phyloP scores from a whole-genome alignment of 164 flowering plant genomes.

The Stephania japonica region DNA sequence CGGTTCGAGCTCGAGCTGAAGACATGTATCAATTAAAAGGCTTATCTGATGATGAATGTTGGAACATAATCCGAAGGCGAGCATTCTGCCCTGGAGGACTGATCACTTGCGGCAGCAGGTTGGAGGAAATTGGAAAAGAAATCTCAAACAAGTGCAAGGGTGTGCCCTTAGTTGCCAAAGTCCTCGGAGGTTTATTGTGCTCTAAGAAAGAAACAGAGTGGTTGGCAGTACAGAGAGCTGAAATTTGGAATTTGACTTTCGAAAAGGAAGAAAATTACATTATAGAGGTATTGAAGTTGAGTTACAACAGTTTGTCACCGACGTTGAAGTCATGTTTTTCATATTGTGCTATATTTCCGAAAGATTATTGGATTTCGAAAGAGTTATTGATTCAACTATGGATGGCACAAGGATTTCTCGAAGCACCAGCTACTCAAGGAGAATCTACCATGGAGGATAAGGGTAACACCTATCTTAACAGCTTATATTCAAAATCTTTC shows the following conservation, averaged over 20 bases:
- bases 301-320: neutral
- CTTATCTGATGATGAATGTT: too few relatives aligned
- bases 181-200: neutral
- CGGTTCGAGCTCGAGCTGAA: too few relatives aligned
- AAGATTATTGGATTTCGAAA: neutral
- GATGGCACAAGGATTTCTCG: conserved; percentile 3
- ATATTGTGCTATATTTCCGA: neutral
- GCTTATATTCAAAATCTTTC: neutral
- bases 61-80: too few relatives aligned
- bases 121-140: conserved; percentile 8
- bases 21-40: too few relatives aligned
- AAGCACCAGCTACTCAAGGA: neutral
- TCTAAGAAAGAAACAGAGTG: conserved; percentile 1
- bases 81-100: too few relatives aligned
- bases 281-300: neutral
- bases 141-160: too few relatives aligned
- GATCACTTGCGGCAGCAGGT: too few relatives aligned
- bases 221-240: neutral
- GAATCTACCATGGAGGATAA: neutral
- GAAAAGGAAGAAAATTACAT: neutral
- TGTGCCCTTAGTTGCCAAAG: neutral
- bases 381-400: neutral
- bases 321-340: neutral
- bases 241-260: neutral
- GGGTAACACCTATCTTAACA: neutral